Conservation (phyloP, 2,329 filamentous ascomycete genomes). For the Ophiognomonia clavigignenti-juglandacearum region DNA sequence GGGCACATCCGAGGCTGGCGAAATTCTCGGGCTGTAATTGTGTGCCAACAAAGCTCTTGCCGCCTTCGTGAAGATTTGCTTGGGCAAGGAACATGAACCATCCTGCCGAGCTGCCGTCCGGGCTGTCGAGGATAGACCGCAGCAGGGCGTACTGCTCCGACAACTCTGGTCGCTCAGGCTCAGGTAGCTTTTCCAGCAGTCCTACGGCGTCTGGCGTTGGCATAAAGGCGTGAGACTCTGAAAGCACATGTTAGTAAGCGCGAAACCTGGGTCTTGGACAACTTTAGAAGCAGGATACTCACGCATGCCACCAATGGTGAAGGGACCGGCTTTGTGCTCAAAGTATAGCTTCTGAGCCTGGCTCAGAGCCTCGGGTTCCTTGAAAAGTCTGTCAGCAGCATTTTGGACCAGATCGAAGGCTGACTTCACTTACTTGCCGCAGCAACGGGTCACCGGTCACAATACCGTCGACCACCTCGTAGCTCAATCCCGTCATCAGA, state of each 20-base stretch:
- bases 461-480: slow-evolving; percentile 19
- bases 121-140: slow-evolving; percentile 17
- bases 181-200: slow-evolving; percentile 12
- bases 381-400: not conserved
- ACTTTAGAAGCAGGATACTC: not conserved
- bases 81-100: slow-evolving; percentile 23
- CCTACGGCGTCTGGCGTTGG: slow-evolving; percentile 10
- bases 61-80: slow-evolving; percentile 19
- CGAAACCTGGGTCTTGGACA: not conserved
- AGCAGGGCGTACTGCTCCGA: slow-evolving; percentile 14
- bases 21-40: slow-evolving; percentile 18
- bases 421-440: not conserved
- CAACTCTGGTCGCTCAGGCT: not conserved
- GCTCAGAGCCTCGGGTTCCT: slow-evolving; percentile 4
- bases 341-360: slow-evolving; percentile 17
- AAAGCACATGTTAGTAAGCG: not conserved
- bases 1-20: slow-evolving; percentile 15
- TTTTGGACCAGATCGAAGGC: not conserved
- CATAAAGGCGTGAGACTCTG: slow-evolving; percentile 22
- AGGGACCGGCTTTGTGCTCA: slow-evolving; percentile 19
- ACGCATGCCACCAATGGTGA: slow-evolving; percentile 16
- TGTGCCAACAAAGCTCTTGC: slow-evolving; percentile 15
- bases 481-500: slow-evolving; percentile 17
- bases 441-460: slow-evolving; percentile 20
- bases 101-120: slow-evolving; percentile 16